Percentiles rank a stretch among this genome's conserved stretches.
Conservation (phyloP, 2,329 filamentous ascomycete genomes). For the Capronia coronata region DNA sequence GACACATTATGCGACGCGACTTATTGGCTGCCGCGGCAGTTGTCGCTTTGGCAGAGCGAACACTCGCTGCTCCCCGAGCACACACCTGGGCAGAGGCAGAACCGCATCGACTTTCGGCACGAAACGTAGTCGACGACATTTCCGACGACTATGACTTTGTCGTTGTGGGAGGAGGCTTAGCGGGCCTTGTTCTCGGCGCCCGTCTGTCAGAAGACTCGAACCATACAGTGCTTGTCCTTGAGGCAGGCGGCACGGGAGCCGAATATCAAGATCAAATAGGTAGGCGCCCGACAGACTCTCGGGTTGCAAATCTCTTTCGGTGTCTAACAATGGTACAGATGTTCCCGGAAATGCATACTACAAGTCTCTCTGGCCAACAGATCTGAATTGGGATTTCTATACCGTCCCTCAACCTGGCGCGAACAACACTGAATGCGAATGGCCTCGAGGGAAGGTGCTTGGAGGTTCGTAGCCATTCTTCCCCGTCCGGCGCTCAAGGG, state of each 20-base stretch:
- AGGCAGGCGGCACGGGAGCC: constrained; percentile 33
- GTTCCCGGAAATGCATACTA: constrained; percentile 34
- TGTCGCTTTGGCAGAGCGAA: constrained; percentile 21
- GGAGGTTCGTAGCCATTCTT: constrained; percentile 29
- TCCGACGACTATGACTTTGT: constrained; percentile 32
- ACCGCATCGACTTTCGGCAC: constrained; percentile 26
- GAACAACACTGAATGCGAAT: constrained; percentile 31
- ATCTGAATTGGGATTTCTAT: constrained; percentile 33
- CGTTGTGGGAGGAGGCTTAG: constrained; percentile 32
- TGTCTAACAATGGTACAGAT: constrained; percentile 26
- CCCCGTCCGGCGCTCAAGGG: not conserved
- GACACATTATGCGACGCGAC: constrained; percentile 13
- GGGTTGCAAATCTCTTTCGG: not conserved
- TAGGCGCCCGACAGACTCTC: constrained; percentile 11
- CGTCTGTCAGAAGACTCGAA: constrained; percentile 32
- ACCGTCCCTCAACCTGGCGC: constrained; percentile 31
- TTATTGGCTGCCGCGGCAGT: constrained; percentile 5
- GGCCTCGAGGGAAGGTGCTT: constrained; percentile 34
- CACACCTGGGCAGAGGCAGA: constrained; percentile 24
- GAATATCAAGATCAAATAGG: constrained; percentile 34
- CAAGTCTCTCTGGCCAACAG: constrained; percentile 34
- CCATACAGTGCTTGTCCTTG: constrained; percentile 34
- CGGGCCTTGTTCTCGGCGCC: constrained; percentile 32
- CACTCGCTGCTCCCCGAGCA: constrained; percentile 21
- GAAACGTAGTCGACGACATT: constrained; percentile 27